Base-by-base conservation (phyloP, 441 rosid species). In the Gossypium aridum region DNA sequence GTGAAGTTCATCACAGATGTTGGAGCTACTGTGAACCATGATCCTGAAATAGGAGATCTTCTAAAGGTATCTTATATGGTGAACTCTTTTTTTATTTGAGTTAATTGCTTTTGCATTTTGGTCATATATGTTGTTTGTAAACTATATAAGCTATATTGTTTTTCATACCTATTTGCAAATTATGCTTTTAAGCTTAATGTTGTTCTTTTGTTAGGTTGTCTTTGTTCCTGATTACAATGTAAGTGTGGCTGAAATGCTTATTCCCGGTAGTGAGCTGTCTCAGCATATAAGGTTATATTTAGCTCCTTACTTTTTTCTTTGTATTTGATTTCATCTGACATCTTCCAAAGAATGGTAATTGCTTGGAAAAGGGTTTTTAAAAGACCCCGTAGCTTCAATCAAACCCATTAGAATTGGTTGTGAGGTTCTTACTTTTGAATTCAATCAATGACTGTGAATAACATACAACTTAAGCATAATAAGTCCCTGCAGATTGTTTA, bases 191-290 rank as follows among this genome's bases (percentile, higher is more conserved):
- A 14, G 57, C 45, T 69, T 49, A 59, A 43, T 22, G 17, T 60
- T 61, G 70, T 73, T 47, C 69, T 25, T 63, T 37, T 60, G 76
- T 73, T 80, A 95, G 99, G 99, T 95, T 75, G 78, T 91, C 28
- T 92, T 92, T 84, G 89, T 95, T 73, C 99, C 97, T 47, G 94
- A 95, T 83, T 92, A 95, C 86, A 95, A 95, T 76, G 99, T 92
- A 78, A 91, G 97, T 67, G 98, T 95, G 64, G 98, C 99, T 63
- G 98, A 95, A 81, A 68, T 86, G 83, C 97, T 95, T 72, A 92
- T 92, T 77, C 99, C 98, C 78, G 97, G 93, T 16, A 95, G 98
- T 78, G 99, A 95, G 85, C 91, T 94, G 73, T 94, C 99, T 70
- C 94, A 94, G 81, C 99, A 92, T 79, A 94, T 94, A 90, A 94